Evolutionary conservation across 2,329 filamentous ascomycete species (phyloP).

Genomic region (Claviceps fusiformis): DNA sequence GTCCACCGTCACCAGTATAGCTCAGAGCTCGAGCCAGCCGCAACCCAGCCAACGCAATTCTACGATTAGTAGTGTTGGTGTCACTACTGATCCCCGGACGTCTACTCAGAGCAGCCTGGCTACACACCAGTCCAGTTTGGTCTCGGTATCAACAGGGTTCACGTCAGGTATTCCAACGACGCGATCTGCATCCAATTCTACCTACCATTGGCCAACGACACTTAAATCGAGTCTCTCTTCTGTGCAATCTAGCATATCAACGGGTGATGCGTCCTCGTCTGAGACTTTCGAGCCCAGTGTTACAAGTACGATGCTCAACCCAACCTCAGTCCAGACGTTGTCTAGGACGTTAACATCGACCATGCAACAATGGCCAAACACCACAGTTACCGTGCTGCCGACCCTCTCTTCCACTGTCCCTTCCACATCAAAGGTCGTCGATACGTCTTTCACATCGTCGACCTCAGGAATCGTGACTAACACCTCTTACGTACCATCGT

Average conservation of each 20-base stretch:
- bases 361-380: neutral
- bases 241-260: neutral
- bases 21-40: neutral
- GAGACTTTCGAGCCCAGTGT: neutral
- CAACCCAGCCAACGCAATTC: neutral
- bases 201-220: neutral
- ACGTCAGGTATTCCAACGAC: neutral
- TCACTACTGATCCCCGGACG: neutral
- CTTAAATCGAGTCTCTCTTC: neutral
- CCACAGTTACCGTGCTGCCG: neutral
- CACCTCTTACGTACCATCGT: neutral
- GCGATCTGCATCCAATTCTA: conserved; percentile 1
- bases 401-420: neutral
- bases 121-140: conserved; percentile 2
- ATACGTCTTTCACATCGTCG: neutral
- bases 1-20: neutral
- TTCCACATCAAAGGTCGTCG: neutral
- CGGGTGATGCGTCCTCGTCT: neutral
- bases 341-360: conserved; percentile 1
- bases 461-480: neutral
- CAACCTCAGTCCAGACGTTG: neutral
- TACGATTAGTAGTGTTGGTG: neutral
- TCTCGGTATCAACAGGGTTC: neutral
- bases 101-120: neutral
- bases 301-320: neutral